Conservation (phyloP, 2,329 filamentous ascomycete genomes). For the Phialophora chinensis region DNA sequence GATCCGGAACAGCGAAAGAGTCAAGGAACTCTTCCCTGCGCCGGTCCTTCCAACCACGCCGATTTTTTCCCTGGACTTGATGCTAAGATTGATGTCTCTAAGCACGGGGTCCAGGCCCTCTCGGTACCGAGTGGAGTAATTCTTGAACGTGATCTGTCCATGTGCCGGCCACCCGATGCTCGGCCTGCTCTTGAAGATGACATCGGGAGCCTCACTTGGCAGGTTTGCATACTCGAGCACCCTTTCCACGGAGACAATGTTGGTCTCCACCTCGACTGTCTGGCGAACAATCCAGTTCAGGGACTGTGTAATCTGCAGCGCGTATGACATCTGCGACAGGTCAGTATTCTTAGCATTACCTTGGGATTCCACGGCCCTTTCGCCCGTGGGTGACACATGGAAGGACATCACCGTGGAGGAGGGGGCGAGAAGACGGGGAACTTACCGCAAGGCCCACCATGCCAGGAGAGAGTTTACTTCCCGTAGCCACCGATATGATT, state of each 20-base stretch:
- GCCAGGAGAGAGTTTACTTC: conserved; percentile 70
- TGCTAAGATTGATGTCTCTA: conserved; percentile 88
- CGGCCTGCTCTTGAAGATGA: conserved; percentile 84
- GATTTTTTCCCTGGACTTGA: conserved; percentile 97
- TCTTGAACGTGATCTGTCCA: conserved; percentile 86
- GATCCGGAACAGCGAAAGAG: conserved; percentile 89
- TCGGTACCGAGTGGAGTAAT: conserved; percentile 93
- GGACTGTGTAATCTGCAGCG: conserved; percentile 93
- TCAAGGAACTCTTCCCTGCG: conserved; percentile 93
- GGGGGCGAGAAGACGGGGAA: conserved; percentile 2
- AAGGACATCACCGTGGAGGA: not conserved
- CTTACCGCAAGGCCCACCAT: conserved; percentile 76
- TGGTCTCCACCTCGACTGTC: conserved; percentile 99
- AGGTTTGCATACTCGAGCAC: conserved; percentile 93
- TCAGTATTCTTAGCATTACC: conserved; percentile 16
- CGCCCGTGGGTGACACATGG: not conserved
- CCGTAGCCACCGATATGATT: conserved; percentile 76
- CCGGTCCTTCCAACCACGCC: conserved; percentile 96
- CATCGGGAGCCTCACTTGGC: conserved; percentile 91
- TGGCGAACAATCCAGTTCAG: conserved; percentile 99
- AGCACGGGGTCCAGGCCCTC: conserved; percentile 88
- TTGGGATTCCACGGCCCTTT: not conserved
- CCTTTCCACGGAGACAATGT: conserved; percentile 97
- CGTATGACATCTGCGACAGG: conserved; percentile 77
- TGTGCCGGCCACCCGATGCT: conserved; percentile 89